phyloP scores from a whole-genome alignment of 768 basidiomycete genomes.

The Serendipita sp. region DNA sequence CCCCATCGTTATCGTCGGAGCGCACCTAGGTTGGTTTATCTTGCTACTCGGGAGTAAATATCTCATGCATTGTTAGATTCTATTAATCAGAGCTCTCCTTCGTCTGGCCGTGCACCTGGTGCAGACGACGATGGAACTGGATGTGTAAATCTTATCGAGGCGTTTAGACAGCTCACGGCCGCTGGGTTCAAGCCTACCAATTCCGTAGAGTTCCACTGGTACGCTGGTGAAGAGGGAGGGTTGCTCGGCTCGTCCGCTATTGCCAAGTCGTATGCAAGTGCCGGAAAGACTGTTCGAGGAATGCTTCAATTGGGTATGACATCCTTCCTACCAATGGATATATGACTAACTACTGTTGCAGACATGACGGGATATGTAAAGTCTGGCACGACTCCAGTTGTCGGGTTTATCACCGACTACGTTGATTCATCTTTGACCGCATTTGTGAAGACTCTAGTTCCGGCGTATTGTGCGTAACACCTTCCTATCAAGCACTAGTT shows the following conservation, averaged over 20 bases:
- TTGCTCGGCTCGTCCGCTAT: conserved; percentile 63
- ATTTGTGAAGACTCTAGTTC: not conserved
- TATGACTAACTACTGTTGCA: not conserved
- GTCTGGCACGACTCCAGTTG: conserved; percentile 25
- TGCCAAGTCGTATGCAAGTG: conserved; percentile 31
- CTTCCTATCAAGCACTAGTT: not conserved
- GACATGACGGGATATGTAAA: conserved; percentile 26
- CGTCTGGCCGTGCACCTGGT: conserved; percentile 21
- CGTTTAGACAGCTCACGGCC: conserved; percentile 53
- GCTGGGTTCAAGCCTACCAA: conserved; percentile 51
- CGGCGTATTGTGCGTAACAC: not conserved
- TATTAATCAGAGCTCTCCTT: not conserved
- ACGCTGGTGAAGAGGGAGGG: conserved; percentile 71
- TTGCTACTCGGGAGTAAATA: not conserved
- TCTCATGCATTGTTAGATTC: not conserved
- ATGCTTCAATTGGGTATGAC: conserved; percentile 33
- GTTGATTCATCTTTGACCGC: conserved; percentile 17
- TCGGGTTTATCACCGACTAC: conserved; percentile 24
- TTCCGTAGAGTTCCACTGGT: conserved; percentile 70
- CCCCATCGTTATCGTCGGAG: conserved; percentile 12
- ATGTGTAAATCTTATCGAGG: conserved; percentile 62
- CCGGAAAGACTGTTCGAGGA: conserved; percentile 30
- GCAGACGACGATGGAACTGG: conserved; percentile 56
- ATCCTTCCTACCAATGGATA: conserved; percentile 7
- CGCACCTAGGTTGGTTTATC: conserved; percentile 10